Percentiles rank a stretch among this genome's conserved stretches.
These are phyloP conservation scores for Rosa hybrid DNA, from an alignment of 331 rosid genomes.

Conservation along the genomic window DNA sequence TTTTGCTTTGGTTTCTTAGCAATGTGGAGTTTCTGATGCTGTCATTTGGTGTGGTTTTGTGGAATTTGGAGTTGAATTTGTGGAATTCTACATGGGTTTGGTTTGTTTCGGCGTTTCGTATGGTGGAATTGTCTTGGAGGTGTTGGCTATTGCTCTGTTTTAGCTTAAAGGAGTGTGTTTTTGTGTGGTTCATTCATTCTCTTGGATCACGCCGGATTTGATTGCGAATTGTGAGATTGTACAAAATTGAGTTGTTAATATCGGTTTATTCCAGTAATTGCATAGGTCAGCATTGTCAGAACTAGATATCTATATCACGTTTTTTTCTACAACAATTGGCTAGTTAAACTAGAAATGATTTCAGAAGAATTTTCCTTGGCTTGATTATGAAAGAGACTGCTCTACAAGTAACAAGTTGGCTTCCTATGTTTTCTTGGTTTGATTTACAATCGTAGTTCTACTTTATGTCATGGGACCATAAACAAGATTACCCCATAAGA, in stretches of 20 bases:
- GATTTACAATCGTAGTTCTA: not conserved
- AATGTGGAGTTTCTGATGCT: not conserved
- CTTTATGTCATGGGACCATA: no score
- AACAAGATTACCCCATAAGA: not conserved
- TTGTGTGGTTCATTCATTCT: not conserved
- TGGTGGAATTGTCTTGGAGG: constrained; percentile 18
- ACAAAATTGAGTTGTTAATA: not conserved
- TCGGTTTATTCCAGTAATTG: not conserved
- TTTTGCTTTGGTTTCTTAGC: not conserved
- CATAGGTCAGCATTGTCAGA: not conserved
- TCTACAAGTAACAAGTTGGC: no score
- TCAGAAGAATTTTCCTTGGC: no score
- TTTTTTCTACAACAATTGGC: not conserved
- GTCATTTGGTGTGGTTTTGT: not conserved
- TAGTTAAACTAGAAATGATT: no score
- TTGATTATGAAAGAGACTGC: not conserved
- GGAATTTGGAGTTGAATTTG: not conserved
- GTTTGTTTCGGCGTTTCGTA: not conserved
- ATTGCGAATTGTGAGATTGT: not conserved
- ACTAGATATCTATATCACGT: not conserved
- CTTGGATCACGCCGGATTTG: not conserved
- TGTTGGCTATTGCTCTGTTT: constrained; percentile 10
- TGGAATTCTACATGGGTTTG: not conserved
- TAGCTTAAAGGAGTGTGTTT: not conserved
- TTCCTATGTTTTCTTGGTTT: not conserved